A percentile compares a stretch with the other conserved stretches of the same genome.
phyloP scores from a whole-genome alignment of 2,329 filamentous ascomycete species.

The Nectriaceae sp. region DNA sequence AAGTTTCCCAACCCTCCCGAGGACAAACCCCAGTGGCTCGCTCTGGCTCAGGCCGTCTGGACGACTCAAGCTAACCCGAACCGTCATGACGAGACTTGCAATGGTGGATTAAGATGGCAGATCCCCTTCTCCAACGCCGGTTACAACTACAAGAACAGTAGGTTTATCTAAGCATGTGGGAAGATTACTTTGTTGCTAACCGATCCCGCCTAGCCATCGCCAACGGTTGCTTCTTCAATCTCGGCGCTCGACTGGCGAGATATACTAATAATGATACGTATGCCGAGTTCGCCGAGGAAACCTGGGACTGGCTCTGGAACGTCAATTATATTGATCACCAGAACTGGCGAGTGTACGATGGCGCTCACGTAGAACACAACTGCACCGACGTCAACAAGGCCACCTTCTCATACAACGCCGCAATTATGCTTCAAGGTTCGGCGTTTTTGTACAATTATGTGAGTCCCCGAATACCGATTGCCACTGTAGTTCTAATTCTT shows the following conservation, averaged over 20 bases:
- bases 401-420: constrained; percentile 70
- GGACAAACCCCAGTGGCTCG: constrained; percentile 60
- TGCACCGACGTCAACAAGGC: constrained; percentile 63
- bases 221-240: constrained; percentile 65
- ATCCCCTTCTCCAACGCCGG: constrained; percentile 74
- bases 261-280: constrained; percentile 71
- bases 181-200: too few species aligned
- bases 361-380: constrained; percentile 57
- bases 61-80: constrained; percentile 60
- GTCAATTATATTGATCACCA: constrained; percentile 61
- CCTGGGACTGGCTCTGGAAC: constrained; percentile 61
- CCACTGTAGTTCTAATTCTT: background rate
- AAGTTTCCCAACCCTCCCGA: constrained; percentile 61
- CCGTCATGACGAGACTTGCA: constrained; percentile 66
- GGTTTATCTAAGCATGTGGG: constrained; percentile 12
- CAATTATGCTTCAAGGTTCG: constrained; percentile 60
- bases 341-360: constrained; percentile 65
- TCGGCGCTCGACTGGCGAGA: constrained; percentile 68
- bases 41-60: constrained; percentile 70
- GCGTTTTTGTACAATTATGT: constrained; percentile 70
- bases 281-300: constrained; percentile 59
- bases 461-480: constrained; percentile 21
- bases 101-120: constrained; percentile 76
- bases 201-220: constrained; percentile 55
- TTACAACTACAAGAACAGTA: constrained; percentile 74